Percentiles rank a stretch among this genome's conserved stretches.
These are phyloP conservation scores for Scedosporium aurantiacum DNA, from an alignment of 2,329 filamentous ascomycete genomes.

Conservation along the genomic window DNA sequence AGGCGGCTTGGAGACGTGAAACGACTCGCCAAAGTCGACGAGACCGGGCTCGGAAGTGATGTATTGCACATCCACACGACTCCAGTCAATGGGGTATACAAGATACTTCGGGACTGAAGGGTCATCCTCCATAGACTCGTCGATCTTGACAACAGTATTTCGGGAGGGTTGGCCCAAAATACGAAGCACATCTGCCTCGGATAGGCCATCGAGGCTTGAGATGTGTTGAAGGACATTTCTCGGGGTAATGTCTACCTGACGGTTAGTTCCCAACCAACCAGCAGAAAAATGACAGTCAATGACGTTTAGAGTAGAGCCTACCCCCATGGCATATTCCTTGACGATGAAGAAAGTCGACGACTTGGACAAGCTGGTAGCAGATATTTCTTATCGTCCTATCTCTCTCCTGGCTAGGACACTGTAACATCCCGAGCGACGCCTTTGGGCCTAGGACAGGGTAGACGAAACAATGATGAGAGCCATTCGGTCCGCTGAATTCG, in stretches of 20 bases:
- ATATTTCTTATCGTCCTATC: constrained; percentile 9
- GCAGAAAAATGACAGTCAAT: not conserved
- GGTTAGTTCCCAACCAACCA: not conserved
- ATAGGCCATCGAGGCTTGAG: not conserved
- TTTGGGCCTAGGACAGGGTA: constrained; percentile 18
- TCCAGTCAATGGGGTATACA: constrained; percentile 13
- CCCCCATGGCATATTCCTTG: not conserved
- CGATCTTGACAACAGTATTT: constrained; percentile 6
- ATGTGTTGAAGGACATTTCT: not conserved
- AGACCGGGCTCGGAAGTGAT: not conserved
- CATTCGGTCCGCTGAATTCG: constrained; percentile 15
- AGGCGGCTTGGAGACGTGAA: not conserved
- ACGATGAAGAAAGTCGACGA: not conserved
- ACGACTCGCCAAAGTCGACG: not conserved
- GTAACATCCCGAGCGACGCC: constrained; percentile 10
- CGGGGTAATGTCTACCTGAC: not conserved
- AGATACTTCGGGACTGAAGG: constrained; percentile 14
- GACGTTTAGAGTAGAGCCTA: not conserved
- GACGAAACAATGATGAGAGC: constrained; percentile 15
- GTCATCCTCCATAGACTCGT: constrained; percentile 9
- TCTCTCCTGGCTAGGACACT: constrained; percentile 8
- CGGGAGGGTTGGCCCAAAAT: constrained; percentile 10
- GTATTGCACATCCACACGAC: constrained; percentile 5
- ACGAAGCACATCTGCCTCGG: constrained; percentile 8
- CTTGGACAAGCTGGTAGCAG: not conserved